These are phyloP conservation scores for Lecanicillium sp. DNA, from an alignment of 2,329 filamentous ascomycete genomes.

Conservation along the genomic window DNA sequence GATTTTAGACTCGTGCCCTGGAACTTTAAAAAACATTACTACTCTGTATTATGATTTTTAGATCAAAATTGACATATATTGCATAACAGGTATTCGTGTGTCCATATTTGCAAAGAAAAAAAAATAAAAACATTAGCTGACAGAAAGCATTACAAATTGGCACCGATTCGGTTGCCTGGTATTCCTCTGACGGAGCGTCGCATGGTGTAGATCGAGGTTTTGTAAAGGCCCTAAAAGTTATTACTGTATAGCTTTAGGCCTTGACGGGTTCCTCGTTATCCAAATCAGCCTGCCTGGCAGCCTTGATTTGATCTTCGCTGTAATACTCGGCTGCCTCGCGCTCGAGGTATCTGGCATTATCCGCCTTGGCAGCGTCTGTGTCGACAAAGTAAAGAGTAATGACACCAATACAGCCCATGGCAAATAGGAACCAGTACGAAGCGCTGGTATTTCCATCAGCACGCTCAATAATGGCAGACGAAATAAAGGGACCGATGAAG, in stretches of 20 bases:
- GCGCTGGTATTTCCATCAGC: slow-evolving; percentile 10
- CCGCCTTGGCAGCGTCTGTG: slow-evolving; percentile 13
- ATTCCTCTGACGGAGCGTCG: too few species aligned
- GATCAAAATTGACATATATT: too few species aligned
- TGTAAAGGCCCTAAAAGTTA: too few species aligned
- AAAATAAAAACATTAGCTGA: too few species aligned
- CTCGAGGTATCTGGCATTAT: slow-evolving; percentile 12
- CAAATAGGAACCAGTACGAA: slow-evolving; percentile 14
- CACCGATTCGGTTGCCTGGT: too few species aligned
- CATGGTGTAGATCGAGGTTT: too few species aligned
- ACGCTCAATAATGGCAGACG: slow-evolving; percentile 14
- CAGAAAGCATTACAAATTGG: too few species aligned
- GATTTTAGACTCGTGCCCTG: too few species aligned
- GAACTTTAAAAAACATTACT: too few species aligned
- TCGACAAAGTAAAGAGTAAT: slow-evolving; percentile 13
- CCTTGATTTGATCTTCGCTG: slow-evolving; percentile 52
- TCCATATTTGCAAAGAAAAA: too few species aligned
- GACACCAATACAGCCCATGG: slow-evolving; percentile 11
- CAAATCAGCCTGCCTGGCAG: slow-evolving; percentile 37
- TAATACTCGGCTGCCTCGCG: slow-evolving; percentile 52
- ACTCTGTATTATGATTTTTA: too few species aligned
- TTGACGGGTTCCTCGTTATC: not conserved
- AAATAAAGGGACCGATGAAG: slow-evolving; percentile 16
- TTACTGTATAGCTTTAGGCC: not conserved
- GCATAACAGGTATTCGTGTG: too few species aligned